A percentile compares a stretch with the other conserved stretches of the same genome.
Evolutionary conservation across 257 asterid species (phyloP).

Genomic region (Sherardia arvensis): DNA sequence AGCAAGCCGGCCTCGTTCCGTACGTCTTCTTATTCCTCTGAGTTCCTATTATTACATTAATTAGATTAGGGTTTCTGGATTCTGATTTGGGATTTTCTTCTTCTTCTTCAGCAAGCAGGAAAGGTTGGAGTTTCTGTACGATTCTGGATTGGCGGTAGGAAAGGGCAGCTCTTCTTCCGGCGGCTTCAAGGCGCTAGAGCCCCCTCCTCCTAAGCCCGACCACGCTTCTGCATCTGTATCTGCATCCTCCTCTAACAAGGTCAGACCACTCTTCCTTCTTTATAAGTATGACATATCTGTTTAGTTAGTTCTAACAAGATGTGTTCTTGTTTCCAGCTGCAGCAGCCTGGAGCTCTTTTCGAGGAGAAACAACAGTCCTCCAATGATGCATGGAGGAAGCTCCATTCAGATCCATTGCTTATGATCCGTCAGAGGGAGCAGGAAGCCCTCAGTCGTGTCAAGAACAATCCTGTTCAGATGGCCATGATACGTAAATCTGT

Average conservation of each 20-base stretch:
- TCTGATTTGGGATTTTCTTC: neutral
- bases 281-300: neutral
- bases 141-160: slow-evolving; percentile 93
- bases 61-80: neutral
- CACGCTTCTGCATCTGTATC: no score
- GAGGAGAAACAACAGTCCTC: slow-evolving; percentile 94
- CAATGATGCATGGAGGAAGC: slow-evolving; percentile 96
- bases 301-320: neutral
- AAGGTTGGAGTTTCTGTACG: slow-evolving; percentile 86
- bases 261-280: slow-evolving; percentile 1
- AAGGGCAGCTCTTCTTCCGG: slow-evolving; percentile 49
- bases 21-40: slow-evolving; percentile 17
- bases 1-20: slow-evolving; percentile 88
- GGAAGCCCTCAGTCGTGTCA: slow-evolving; percentile 88
- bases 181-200: slow-evolving; percentile 74
- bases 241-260: slow-evolving; percentile 55
- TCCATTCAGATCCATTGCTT: slow-evolving; percentile 90
- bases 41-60: neutral
- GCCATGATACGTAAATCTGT: slow-evolving; percentile 95
- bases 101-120: slow-evolving; percentile 55
- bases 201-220: slow-evolving; percentile 33
- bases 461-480: slow-evolving; percentile 91
- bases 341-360: slow-evolving; percentile 69
- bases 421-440: slow-evolving; percentile 91
- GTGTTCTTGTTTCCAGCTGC: slow-evolving; percentile 20